These are phyloP conservation scores for Metschnikowia sp. DNA, from an alignment of 805 yeast species.

Conservation along the genomic window DNA sequence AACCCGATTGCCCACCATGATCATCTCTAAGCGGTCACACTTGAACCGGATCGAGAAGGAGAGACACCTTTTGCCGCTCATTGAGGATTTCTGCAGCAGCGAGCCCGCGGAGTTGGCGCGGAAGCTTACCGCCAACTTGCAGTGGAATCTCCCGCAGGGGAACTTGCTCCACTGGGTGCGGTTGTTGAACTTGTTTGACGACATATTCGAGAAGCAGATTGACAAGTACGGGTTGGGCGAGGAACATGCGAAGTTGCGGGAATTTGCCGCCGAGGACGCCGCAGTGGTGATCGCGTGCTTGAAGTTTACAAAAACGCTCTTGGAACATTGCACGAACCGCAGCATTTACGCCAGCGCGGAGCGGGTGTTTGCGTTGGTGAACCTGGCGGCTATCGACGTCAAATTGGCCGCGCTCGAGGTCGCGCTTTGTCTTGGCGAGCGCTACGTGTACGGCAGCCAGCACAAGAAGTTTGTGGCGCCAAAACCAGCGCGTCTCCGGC, in stretches of 20 bases:
- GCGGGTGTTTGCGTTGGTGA: conserved; percentile 54
- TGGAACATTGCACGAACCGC: conserved; percentile 68
- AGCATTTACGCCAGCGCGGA: conserved; percentile 66
- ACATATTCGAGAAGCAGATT: conserved; percentile 52
- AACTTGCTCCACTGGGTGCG: conserved; percentile 76
- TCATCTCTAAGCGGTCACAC: conserved; percentile 29
- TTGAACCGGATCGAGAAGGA: conserved; percentile 29
- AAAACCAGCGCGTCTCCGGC: conserved; percentile 39
- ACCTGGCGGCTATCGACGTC: conserved; percentile 57
- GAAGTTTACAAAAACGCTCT: conserved; percentile 56
- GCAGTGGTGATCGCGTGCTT: conserved; percentile 48
- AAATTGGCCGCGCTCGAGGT: conserved; percentile 60
- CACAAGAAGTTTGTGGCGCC: conserved; percentile 42
- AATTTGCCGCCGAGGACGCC: conserved; percentile 47
- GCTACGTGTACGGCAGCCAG: conserved; percentile 45
- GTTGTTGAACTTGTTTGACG: conserved; percentile 72
- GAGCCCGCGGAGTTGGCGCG: conserved; percentile 35
- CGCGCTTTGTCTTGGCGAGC: conserved; percentile 56
- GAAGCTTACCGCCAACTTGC: conserved; percentile 33
- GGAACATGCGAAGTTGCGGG: conserved; percentile 44
- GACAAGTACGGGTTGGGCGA: conserved; percentile 50
- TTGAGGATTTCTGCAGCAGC: conserved; percentile 38
- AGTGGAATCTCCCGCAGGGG: conserved; percentile 64
- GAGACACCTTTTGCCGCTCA: conserved; percentile 27
- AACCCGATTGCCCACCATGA: conserved; percentile 23